These are phyloP conservation scores for Saussurea involucrata DNA, from an alignment of 129 eudicot genomes.

Conservation along the genomic window DNA sequence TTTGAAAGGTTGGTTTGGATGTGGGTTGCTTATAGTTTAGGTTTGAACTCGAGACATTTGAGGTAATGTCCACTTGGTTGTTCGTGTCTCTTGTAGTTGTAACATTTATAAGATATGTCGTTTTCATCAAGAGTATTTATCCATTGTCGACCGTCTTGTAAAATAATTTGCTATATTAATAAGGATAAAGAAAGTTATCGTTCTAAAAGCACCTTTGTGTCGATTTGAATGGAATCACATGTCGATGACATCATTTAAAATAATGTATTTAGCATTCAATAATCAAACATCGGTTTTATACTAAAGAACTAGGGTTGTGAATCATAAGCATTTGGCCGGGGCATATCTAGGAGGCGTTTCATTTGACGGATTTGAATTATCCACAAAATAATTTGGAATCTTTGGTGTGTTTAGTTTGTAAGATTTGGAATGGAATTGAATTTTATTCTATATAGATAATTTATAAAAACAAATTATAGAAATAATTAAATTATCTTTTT, in stretches of 20 bases:
- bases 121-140: not conserved
- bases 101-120: not conserved
- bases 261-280: not conserved
- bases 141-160: constrained; percentile 3
- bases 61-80: not conserved
- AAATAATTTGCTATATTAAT: not conserved
- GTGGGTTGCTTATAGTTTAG: constrained; percentile 13
- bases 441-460: too few relatives aligned
- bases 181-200: not conserved
- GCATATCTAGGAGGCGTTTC: too few relatives aligned
- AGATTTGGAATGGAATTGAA: too few relatives aligned
- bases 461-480: too few relatives aligned
- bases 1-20: not conserved
- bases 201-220: not conserved
- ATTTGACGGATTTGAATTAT: too few relatives aligned
- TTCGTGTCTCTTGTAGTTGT: not conserved
- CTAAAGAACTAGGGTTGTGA: not conserved
- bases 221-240: not conserved
- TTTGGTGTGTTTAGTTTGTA: too few relatives aligned
- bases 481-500: too few relatives aligned
- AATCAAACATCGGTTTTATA: not conserved
- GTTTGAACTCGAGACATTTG: constrained; percentile 4
- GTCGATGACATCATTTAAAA: not conserved
- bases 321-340: too few relatives aligned
- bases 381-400: too few relatives aligned